A percentile compares a stretch with the other conserved stretches of the same genome.
Conservation (phyloP, 192 early-diverging fungal species). For the Tieghemiomyces parasiticus region DNA sequence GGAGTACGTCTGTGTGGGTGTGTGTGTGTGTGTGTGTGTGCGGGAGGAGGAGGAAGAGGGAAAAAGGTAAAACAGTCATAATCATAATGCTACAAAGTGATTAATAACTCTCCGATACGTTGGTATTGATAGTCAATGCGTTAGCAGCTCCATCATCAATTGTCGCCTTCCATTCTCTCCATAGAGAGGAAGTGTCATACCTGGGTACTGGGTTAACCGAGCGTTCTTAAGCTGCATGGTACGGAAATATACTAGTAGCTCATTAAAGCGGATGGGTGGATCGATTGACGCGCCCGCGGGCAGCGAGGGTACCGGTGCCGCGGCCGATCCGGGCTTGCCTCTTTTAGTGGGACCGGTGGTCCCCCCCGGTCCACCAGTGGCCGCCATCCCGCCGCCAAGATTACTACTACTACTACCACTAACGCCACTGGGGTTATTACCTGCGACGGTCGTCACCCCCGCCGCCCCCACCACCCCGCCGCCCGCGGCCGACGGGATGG, state of each 20-base stretch:
- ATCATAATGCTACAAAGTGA: too few relatives aligned
- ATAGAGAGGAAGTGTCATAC: too few relatives aligned
- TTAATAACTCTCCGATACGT: too few relatives aligned
- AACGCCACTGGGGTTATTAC: not conserved
- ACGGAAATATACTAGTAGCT: conserved; percentile 6
- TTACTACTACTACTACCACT: not conserved
- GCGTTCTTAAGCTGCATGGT: conserved; percentile 9
- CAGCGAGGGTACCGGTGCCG: not conserved
- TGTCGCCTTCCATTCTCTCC: too few relatives aligned
- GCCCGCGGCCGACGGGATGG: conserved; percentile 17
- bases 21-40: not conserved
- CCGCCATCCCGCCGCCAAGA: too few relatives aligned
- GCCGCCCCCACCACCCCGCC: conserved; percentile 25
- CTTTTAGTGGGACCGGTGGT: too few relatives aligned
- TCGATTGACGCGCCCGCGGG: not conserved
- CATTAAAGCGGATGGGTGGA: not conserved
- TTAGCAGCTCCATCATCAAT: too few relatives aligned
- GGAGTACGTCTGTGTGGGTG: not conserved
- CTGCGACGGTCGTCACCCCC: not conserved
- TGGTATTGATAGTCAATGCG: too few relatives aligned
- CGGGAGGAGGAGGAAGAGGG: too few relatives aligned
- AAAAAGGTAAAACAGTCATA: too few relatives aligned
- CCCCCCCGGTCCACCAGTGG: not conserved
- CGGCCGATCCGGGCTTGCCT: not conserved
- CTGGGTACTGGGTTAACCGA: not conserved